phyloP scores from a whole-genome alignment of 2,329 filamentous ascomycete species.

The Fusarium sp. region DNA sequence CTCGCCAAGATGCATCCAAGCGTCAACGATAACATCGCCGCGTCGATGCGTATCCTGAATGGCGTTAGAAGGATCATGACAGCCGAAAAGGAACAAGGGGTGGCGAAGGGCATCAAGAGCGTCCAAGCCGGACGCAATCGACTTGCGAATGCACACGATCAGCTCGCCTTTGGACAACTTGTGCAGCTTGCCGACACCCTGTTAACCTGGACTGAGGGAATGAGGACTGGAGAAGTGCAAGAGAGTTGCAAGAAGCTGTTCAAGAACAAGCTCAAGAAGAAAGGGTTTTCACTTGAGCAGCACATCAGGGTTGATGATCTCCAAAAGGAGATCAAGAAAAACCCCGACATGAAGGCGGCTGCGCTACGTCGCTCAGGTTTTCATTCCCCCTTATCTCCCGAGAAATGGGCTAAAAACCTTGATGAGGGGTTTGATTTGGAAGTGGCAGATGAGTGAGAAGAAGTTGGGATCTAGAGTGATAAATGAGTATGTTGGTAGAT shows the following conservation, averaged over 20 bases:
- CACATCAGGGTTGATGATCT: background rate
- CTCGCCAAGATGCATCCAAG: slow-evolving; percentile 29
- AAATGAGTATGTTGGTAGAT: background rate
- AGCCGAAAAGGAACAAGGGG: background rate
- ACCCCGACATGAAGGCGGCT: background rate
- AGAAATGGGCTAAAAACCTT: background rate
- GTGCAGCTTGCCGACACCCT: slow-evolving; percentile 2
- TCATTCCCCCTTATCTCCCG: slow-evolving; percentile 28
- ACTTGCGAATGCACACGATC: background rate
- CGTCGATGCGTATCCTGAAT: slow-evolving; percentile 26
- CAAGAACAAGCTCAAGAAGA: background rate
- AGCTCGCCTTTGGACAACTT: slow-evolving; percentile 15
- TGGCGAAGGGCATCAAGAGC: background rate
- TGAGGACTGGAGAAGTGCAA: background rate
- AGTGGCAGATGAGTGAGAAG: background rate
- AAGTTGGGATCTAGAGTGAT: background rate
- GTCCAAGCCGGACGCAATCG: background rate
- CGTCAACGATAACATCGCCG: slow-evolving; percentile 14
- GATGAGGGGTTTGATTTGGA: background rate
- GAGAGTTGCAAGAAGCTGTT: slow-evolving; percentile 1
- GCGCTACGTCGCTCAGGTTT: background rate
- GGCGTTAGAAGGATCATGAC: slow-evolving; percentile 14
- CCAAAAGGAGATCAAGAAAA: background rate
- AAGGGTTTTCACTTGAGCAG: background rate
- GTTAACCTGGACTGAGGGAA: background rate